Conservation (phyloP, 2,329 filamentous ascomycete genomes). For the Aspergillus texensis region DNA sequence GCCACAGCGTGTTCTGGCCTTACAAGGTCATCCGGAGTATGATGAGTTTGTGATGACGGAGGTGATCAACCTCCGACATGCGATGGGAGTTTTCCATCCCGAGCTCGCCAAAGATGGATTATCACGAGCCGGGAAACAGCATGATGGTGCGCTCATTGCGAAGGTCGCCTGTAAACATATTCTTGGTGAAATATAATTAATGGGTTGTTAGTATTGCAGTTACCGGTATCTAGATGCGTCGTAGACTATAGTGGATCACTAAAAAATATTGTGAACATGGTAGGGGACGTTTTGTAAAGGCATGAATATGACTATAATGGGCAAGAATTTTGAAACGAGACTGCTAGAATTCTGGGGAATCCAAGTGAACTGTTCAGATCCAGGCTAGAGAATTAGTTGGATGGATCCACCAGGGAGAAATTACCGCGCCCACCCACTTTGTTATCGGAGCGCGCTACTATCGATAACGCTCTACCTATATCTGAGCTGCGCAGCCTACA, state of each 20-base stretch:
- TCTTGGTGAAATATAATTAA: not conserved
- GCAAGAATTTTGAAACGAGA: not conserved
- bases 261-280: not conserved
- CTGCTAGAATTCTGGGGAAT: not conserved
- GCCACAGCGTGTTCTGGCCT: slow-evolving; percentile 43
- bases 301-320: not conserved
- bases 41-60: slow-evolving; percentile 41
- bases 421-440: not conserved
- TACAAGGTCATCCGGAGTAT: slow-evolving; percentile 56
- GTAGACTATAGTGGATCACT: not conserved
- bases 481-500: not conserved
- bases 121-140: slow-evolving; percentile 19
- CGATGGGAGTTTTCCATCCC: slow-evolving; percentile 26
- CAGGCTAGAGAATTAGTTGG: not conserved
- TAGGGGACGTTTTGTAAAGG: not conserved
- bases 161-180: slow-evolving; percentile 16
- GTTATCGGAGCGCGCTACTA: not conserved
- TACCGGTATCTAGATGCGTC: not conserved
- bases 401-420: not conserved
- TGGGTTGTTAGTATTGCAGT: too few species aligned
- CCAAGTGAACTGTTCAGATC: not conserved
- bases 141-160: slow-evolving; percentile 27
- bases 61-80: slow-evolving; percentile 27
- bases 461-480: not conserved
- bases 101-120: slow-evolving; percentile 24